phyloP scores from a whole-genome alignment of 73 alveolate genomes.

The Paraurostyla sp. region DNA sequence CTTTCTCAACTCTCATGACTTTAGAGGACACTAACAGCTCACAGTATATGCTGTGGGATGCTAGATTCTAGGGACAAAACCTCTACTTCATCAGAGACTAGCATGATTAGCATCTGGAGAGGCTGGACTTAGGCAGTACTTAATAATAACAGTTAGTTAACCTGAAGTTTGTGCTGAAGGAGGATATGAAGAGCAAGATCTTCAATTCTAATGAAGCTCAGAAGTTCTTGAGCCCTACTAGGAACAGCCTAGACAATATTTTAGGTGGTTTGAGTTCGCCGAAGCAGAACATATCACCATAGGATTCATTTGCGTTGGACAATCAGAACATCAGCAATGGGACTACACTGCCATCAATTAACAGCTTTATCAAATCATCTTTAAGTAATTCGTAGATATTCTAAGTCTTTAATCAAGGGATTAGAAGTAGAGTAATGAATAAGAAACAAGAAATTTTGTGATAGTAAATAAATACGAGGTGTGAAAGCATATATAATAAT shows the following conservation, averaged over 20 bases:
- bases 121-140: background rate
- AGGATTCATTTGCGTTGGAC: background rate
- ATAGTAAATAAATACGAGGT: no score
- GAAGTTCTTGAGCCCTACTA: background rate
- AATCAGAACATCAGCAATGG: background rate
- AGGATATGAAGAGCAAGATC: background rate
- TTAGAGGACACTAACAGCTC: background rate
- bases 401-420: no score
- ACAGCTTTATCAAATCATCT: background rate
- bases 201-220: background rate
- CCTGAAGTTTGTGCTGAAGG: background rate
- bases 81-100: background rate
- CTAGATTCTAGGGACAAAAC: no score
- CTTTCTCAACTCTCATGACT: background rate
- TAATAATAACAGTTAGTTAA: background rate
- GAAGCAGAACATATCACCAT: background rate
- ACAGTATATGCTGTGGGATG: no score
- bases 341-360: slow-evolving; percentile 6
- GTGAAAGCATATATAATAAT: no score
- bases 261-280: background rate
- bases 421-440: no score
- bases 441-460: no score
- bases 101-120: background rate
- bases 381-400: no score
- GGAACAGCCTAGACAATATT: background rate